phyloP scores from a whole-genome alignment of 768 basidiomycete species.

The Psilocybe cubensis region DNA sequence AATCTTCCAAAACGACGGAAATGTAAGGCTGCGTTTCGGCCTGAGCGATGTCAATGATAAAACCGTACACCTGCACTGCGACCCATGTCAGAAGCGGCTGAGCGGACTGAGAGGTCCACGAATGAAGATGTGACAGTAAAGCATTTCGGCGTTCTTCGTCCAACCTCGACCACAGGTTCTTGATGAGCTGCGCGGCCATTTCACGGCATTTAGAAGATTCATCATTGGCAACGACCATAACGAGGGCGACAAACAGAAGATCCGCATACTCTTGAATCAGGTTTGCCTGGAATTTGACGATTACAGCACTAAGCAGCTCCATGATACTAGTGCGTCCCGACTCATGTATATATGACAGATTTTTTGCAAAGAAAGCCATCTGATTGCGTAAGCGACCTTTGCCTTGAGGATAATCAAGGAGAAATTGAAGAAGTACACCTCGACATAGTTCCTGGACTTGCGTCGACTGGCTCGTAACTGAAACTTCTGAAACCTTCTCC shows the following conservation, averaged over 20 bases:
- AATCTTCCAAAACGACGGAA: conserved; percentile 55
- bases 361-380: conserved; percentile 91
- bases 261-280: conserved; percentile 83
- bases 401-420: conserved; percentile 97
- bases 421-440: conserved; percentile 87
- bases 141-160: conserved; percentile 57
- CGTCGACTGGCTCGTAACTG: conserved; percentile 91
- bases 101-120: conserved; percentile 72
- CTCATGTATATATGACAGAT: conserved; percentile 88
- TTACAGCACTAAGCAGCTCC: conserved; percentile 84
- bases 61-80: conserved; percentile 80
- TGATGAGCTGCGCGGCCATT: conserved; percentile 85
- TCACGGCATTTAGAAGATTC: conserved; percentile 87
- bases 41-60: conserved; percentile 73
- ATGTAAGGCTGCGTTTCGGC: conserved; percentile 48
- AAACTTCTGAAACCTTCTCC: conserved; percentile 88
- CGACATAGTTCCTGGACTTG: conserved; percentile 93
- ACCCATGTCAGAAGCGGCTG: conserved; percentile 71
- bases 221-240: conserved; percentile 94
- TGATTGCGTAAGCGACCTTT: conserved; percentile 86
- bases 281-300: conserved; percentile 80
- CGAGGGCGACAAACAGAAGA: conserved; percentile 87
- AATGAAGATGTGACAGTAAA: conserved; percentile 72
- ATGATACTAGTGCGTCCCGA: conserved; percentile 93
- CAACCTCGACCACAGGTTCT: conserved; percentile 71